phyloP scores from a whole-genome alignment of 2,329 filamentous ascomycete species.

The Fusarium gaditjirri region DNA sequence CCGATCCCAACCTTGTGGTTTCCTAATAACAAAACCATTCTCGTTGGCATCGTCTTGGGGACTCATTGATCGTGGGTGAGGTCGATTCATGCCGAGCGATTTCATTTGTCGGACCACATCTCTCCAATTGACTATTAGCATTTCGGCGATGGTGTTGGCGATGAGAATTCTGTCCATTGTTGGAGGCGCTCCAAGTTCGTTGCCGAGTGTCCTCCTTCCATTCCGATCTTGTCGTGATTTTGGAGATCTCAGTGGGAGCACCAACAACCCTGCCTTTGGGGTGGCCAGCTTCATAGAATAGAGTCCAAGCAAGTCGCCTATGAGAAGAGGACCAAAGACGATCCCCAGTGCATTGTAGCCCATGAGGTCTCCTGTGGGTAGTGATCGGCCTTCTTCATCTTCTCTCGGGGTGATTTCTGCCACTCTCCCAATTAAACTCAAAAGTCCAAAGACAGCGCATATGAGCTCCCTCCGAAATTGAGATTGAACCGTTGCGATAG shows the following conservation, averaged over 20 bases:
- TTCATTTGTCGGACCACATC: constrained; percentile 71
- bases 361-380: constrained; percentile 70
- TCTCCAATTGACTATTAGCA: constrained; percentile 74
- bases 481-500: constrained; percentile 68
- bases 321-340: constrained; percentile 71
- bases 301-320: constrained; percentile 66
- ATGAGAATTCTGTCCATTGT: constrained; percentile 66
- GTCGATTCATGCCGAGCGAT: constrained; percentile 52
- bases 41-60: constrained; percentile 41
- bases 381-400: constrained; percentile 61
- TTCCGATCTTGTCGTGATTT: constrained; percentile 48
- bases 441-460: constrained; percentile 73
- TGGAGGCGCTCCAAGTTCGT: constrained; percentile 34
- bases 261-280: constrained; percentile 54
- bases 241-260: constrained; percentile 57
- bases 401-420: constrained; percentile 65
- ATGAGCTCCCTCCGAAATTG: constrained; percentile 71
- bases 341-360: constrained; percentile 71
- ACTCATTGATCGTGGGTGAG: constrained; percentile 28
- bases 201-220: constrained; percentile 30
- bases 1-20: constrained; percentile 50
- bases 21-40: constrained; percentile 53
- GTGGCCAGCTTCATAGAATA: constrained; percentile 60
- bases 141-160: constrained; percentile 69
- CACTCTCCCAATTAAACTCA: constrained; percentile 68